Evolutionary conservation across 805 yeast species (phyloP), one percentile per base, ranked within the genome.

Genomic region (Blastobotrys chiropterorum): DNA sequence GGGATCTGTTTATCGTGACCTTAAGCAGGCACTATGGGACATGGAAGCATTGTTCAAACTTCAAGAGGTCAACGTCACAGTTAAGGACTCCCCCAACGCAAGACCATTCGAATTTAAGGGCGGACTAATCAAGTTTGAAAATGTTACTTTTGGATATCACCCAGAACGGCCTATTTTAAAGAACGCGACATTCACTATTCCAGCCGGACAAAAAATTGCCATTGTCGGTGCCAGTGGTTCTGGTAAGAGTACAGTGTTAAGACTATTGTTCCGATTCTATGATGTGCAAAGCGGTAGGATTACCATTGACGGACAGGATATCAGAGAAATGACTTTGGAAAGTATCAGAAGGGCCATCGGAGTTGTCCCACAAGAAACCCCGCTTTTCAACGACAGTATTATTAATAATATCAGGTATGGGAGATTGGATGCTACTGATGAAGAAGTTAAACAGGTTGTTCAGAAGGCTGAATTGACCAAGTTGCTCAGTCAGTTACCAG

Each of bases 351-450:
- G 67, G 50, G 73, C 80, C 7, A 78, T 92, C 54, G 98, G 97
- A 43, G 95, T 92, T 19, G 99, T 92, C 2, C 99, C 99, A 1
- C 99, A 92, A 67, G 99, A 92, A 58, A 92, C 98, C 1, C 99
- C 99, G 3, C 72, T 92, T 46, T 92, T 92, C 73, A 92, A 92
- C 67, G 97, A 90, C 55, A 78, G 96, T 0, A 88, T 92, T 45
- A 67, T 83, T 66, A 95, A 92, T 65, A 92, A 92, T 61, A 83
- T 92, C 43, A 75, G 92, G 53, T 92, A 89, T 69, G 99, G 98
- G 21, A 74, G 86, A 26, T 72, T 90, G 47, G 69, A 74, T 17
- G 87, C 98, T 0, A 68, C 80, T 0, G 87, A 87, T 59, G 84
- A 76, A 31, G 92, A 90, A 60, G 86, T 94, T 1, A 55, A 68